Conservation (phyloP, 2,329 filamentous ascomycete genomes). For the Ascochyta fabae region DNA sequence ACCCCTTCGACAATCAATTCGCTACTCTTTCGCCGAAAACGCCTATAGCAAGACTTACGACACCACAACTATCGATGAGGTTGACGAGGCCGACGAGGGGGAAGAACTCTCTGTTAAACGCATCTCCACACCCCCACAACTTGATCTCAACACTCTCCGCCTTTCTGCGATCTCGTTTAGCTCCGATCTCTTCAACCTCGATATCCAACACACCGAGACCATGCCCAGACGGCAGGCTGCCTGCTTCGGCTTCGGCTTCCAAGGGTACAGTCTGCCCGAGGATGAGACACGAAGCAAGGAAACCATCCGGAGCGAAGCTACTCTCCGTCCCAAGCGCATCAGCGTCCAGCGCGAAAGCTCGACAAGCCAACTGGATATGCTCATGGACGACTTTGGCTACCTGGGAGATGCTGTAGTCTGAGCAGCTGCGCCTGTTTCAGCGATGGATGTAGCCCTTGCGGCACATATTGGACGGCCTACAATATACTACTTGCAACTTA, state of each 20-base stretch:
- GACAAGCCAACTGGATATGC: slow-evolving; percentile 30
- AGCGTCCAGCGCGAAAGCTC: slow-evolving; percentile 30
- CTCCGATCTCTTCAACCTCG: slow-evolving; percentile 37
- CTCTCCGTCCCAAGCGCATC: slow-evolving; percentile 17
- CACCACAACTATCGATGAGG: slow-evolving; percentile 13
- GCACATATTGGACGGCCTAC: slow-evolving; percentile 6
- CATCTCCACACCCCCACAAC: slow-evolving; percentile 31
- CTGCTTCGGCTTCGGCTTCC: slow-evolving; percentile 43
- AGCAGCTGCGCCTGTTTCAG: not conserved
- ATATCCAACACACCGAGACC: slow-evolving; percentile 30
- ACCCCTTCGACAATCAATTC: slow-evolving; percentile 28
- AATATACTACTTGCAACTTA: not conserved
- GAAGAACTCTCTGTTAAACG: not conserved
- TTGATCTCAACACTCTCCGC: slow-evolving; percentile 33
- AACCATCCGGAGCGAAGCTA: slow-evolving; percentile 33
- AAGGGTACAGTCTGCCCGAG: slow-evolving; percentile 43
- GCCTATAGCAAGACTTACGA: slow-evolving; percentile 14
- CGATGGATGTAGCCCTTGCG: not conserved
- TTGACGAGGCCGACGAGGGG: slow-evolving; percentile 16
- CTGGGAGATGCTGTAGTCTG: slow-evolving; percentile 40
- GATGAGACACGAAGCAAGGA: slow-evolving; percentile 35
- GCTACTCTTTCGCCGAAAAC: slow-evolving; percentile 28
- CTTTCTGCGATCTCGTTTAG: slow-evolving; percentile 35
- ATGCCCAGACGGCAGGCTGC: slow-evolving; percentile 38
- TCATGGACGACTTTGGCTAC: slow-evolving; percentile 46